Conservation (phyloP, 2,329 filamentous ascomycete species). For the Plenodomus tracheiphilus region DNA sequence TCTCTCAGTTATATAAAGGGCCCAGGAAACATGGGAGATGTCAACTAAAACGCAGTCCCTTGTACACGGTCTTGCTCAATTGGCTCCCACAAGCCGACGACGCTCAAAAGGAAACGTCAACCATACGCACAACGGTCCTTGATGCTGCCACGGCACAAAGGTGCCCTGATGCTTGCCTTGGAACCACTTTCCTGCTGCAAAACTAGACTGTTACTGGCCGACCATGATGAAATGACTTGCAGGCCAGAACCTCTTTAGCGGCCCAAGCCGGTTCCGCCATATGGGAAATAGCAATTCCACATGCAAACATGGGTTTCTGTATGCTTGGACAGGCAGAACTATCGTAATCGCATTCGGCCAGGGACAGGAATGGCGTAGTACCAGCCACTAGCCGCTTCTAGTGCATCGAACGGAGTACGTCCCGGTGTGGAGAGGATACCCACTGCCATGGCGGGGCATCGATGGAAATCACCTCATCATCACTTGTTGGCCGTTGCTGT, state of each 20-base stretch:
- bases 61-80: conserved; percentile 24
- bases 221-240: conserved; percentile 41
- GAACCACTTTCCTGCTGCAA: conserved; percentile 18
- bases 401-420: conserved; percentile 18
- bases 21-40: conserved; percentile 11
- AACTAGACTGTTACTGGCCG: conserved; percentile 31
- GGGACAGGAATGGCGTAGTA: conserved; percentile 24
- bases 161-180: conserved; percentile 27
- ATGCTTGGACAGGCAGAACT: conserved; percentile 23
- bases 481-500: conserved; percentile 7
- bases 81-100: conserved; percentile 24
- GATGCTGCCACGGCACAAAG: conserved; percentile 21
- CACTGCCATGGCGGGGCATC: conserved; percentile 19
- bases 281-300: conserved; percentile 17
- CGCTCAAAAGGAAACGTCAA: conserved; percentile 28
- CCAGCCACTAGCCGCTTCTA: conserved; percentile 15
- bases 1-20: conserved; percentile 22
- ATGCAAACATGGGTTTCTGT: conserved; percentile 30
- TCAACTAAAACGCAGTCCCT: conserved; percentile 14
- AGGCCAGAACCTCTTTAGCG: conserved; percentile 10
- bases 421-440: conserved; percentile 16
- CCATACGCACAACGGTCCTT: conserved; percentile 24
- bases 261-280: conserved; percentile 24
- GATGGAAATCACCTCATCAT: conserved; percentile 19
- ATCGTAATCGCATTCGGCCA: conserved; percentile 20